Evolutionary conservation across 1,284 basidiomycete species (phyloP), one percentile per base, ranked within the genome.

Genomic region (Pulveroboletus sp.): DNA sequence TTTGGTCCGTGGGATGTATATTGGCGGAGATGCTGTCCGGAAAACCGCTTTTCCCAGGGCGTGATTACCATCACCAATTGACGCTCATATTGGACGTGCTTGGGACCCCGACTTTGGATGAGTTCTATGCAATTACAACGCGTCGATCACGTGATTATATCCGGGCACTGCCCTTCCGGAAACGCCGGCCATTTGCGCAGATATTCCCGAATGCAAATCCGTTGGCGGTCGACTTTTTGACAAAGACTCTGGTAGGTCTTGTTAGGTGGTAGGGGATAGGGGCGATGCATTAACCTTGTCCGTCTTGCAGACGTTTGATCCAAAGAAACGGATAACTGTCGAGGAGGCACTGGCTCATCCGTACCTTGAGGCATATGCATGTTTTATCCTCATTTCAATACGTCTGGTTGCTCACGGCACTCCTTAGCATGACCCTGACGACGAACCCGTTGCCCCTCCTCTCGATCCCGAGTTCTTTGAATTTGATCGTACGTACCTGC

Each of bases 1-100:
- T 96, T 18, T 97, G 96, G 96, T 95, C 93, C 12, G 92, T 98
- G 28, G 96, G 96, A 8, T 98, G 96, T 72, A 97, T 98, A 71
- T 82, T 98, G 31, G 96, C 94, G 3, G 96, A 98, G 78, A 98
- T 98, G 95, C 79, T 98, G 8, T 91, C 87, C 4, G 92, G 94
- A 24, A 91, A 94, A 67, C 95, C 96, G 0, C 81, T 98, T 18
- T 98, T 98, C 81, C 96, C 96, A 0, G 96, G 96, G 17, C 86
- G 94, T 22, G 96, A 98, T 76, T 98, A 95, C 73, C 96, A 98
- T 74, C 92, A 98, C 68, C 96, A 98, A 66, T 82, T 98, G 28
- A 89, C 88, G 7, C 82, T 96, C 55, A 96, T 96, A 66, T 81
- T 97, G 58, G 91, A 96, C 65, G 92, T 96, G 5, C 84, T 96